phyloP scores from a whole-genome alignment of 768 basidiomycete genomes.

The Collybia nuda region DNA sequence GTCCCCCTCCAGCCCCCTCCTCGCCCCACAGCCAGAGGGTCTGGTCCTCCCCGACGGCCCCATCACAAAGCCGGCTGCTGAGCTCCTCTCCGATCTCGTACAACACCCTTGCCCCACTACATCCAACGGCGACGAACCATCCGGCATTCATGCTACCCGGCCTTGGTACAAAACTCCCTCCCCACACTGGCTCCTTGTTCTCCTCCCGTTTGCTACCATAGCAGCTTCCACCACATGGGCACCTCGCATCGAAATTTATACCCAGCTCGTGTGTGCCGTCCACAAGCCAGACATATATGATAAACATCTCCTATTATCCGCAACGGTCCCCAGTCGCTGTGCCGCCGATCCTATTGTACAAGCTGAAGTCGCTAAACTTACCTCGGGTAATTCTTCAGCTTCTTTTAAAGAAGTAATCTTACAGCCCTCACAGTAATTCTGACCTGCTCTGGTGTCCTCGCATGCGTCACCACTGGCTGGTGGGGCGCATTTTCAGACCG shows the following conservation, averaged over 20 bases:
- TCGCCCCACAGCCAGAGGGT: constrained; percentile 30
- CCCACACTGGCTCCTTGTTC: constrained; percentile 45
- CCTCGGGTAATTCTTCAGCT: constrained; percentile 43
- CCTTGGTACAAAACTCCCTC: no score
- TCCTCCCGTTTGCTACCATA: constrained; percentile 54
- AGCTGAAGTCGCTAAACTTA: constrained; percentile 67
- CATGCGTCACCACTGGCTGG: constrained; percentile 79
- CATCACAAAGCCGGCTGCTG: constrained; percentile 44
- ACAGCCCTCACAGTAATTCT: constrained; percentile 48
- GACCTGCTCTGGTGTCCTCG: constrained; percentile 67
- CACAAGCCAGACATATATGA: constrained; percentile 57
- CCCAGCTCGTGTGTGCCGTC: constrained; percentile 67
- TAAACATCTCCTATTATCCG: constrained; percentile 7
- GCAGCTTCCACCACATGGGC: constrained; percentile 60
- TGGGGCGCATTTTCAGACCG: constrained; percentile 87
- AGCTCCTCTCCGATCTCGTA: constrained; percentile 45
- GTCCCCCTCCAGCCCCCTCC: constrained; percentile 15
- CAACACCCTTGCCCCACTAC: constrained; percentile 25
- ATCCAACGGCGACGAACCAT: constrained; percentile 1
- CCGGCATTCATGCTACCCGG: constrained; percentile 15
- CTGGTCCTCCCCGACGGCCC: constrained; percentile 44
- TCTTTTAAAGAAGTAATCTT: neutral
- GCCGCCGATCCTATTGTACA: constrained; percentile 70
- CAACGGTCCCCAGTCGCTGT: constrained; percentile 35
- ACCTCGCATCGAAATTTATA: constrained; percentile 73